Base-by-base conservation (phyloP, 306 rosid genomes). In the Boehmeria nivea region DNA sequence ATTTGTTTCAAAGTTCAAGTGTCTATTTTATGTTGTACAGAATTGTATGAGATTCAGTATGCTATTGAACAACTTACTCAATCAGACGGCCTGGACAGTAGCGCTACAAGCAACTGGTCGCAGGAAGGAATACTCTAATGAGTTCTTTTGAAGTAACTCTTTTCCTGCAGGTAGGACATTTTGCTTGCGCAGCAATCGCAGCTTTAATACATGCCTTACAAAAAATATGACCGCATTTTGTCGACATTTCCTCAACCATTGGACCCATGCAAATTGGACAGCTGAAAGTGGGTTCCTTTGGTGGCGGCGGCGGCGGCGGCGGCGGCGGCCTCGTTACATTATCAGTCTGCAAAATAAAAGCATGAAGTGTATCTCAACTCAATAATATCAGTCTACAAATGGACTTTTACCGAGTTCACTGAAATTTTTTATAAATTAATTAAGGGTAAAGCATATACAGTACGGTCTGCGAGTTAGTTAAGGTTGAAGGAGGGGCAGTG, bases 161-260 rank as follows among this genome's bases (percentile, higher is more conserved):
- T 60, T 81, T 82, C 79, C 98, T 76, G 61, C 98, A 91, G 1
- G 89, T 78, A 14, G 94, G 98, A 64, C 98, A 91, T 73, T 71
- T 80, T 14, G 42, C 54, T 68, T 75, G 79, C 1, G 55, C 48
- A 24, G 6, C 5, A 27, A 87, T 44, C 19, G 93, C 95, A 46
- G 69, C 36, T 58, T 45, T 74, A 17, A 91, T 82, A 71, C 96
- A 87, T 1, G 8, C 3, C 74, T 78, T 87, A 45, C 98, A 91
- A 74, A 91, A 91, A 48, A 91, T 91, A 72, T 91, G 98, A 53
- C 98, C 98, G 52, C 98, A 91, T 66, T 60, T 87, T 9, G 96
- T 91, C 1, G 96, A 74, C 71, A 73, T 77, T 60, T 84, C 93
- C 61, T 91, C 96, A 2, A 8, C 72, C 45, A 80, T 33, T 10